Base-by-base conservation (phyloP, 2,329 filamentous ascomycete species). In the Trematosphaeria pertusa region DNA sequence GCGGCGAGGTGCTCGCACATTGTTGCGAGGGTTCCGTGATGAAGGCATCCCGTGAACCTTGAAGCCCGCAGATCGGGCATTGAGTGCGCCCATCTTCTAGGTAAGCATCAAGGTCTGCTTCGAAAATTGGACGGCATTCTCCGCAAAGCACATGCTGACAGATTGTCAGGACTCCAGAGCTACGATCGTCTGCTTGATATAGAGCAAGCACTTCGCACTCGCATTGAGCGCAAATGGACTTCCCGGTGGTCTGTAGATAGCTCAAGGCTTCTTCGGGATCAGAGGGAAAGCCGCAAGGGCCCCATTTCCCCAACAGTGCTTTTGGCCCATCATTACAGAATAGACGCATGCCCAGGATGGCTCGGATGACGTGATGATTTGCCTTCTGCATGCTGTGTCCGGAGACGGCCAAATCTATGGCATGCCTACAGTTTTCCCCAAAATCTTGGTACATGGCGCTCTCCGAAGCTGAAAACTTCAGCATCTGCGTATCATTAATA, bases 251-350 rank as follows among this genome's bases (percentile, higher is more conserved):
- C 17, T 55, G 31, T 1, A 65, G 35, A 20, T 36, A 48, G 3
- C 37, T 51, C 14, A 53, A 33, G 9, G 46, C 42, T 12, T 53
- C 35, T 15, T 55, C 50, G 4, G 46, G 43, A 21, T 44, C 35
- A 5, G 18, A 4, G 3, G 26, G 35, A n/a, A 45, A 18, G 12
- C 26, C 36, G 7, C n/a, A n/a, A 7, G 34, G 19, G 5, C 24
- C 28, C 17, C 22, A 19, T 14, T 30, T 37, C 20, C 33, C 37
- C 2, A 14, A 19, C 5, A 46, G 31, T 9, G 42, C 41, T 19
- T 4, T 35, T 3, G 43, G 26, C 8, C 44, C 44, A n/a, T 56
- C 52, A 33, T 65, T 64, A 43, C 62, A 69, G 37, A 65, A 65
- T 5, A 67, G 49, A 12, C 65, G 61, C 17, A 65, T 37, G 20